Conservation (phyloP, 1,284 basidiomycete genomes). For the Prillingera fragicola region DNA sequence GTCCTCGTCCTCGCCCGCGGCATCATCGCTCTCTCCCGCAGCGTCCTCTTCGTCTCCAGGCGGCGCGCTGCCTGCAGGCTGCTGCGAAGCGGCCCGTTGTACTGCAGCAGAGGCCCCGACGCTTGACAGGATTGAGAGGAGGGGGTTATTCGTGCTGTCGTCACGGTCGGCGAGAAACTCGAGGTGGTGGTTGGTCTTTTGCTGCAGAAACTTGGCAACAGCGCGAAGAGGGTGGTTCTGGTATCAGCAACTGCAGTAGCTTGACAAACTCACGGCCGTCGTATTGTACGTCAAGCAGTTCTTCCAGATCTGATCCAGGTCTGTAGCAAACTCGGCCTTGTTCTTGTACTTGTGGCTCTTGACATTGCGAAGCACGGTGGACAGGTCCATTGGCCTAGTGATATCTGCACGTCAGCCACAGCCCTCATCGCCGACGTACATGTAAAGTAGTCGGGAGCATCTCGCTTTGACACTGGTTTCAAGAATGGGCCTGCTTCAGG, state of each 20-base stretch:
- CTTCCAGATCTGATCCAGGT: constrained; percentile 93
- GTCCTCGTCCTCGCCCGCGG: constrained; percentile 8
- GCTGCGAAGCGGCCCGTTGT: constrained; percentile 16
- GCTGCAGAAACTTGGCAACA: constrained; percentile 65
- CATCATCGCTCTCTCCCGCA: constrained; percentile 4
- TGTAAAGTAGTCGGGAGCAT: constrained; percentile 84
- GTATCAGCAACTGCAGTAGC: constrained; percentile 3
- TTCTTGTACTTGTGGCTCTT: constrained; percentile 86
- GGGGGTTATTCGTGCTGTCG: constrained; percentile 53
- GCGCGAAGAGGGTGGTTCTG: constrained; percentile 72
- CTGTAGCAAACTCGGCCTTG: constrained; percentile 86
- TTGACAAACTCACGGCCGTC: constrained; percentile 59
- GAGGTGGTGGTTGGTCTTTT: constrained; percentile 74
- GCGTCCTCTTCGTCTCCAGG: constrained; percentile 7
- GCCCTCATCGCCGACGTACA: constrained; percentile 50
- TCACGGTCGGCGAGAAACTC: constrained; percentile 82
- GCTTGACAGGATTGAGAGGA: constrained; percentile 24
- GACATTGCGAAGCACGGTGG: constrained; percentile 85
- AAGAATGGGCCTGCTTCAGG: constrained; percentile 82
- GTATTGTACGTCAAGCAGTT: constrained; percentile 93
- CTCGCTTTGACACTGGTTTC: constrained; percentile 77
- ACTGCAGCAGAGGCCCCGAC: constrained; percentile 10
- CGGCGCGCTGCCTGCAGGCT: constrained; percentile 4
- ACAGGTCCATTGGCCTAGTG: constrained; percentile 86
- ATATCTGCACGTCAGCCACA: constrained; percentile 58